Evolutionary conservation across 352 stramenopile genomes (phyloP), one percentile per base, ranked within the genome.

Genomic region (Aphanomyces cochlioides): DNA sequence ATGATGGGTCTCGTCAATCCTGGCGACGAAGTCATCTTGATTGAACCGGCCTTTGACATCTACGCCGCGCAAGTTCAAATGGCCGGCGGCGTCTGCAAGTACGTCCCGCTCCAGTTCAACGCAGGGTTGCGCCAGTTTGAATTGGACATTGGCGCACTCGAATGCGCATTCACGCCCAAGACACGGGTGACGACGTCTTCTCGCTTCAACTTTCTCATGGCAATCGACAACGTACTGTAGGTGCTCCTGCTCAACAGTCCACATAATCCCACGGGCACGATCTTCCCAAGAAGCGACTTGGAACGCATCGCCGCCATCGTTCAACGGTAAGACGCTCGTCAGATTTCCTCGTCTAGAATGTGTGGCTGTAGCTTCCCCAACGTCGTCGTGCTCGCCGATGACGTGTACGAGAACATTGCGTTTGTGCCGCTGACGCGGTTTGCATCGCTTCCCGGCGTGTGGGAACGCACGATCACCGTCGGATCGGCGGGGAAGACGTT

Each of bases 201-300:
- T 34, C 3, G n/a, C 45, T 7, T 19, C 3, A 4, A 12, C 0
- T 28, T 53, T 38, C 37, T 21, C 4, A 45, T 0, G 37, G 12
- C 5, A 59, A 5, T 21, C 10, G 5, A 28, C 8, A 79, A 28
- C 28, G 28, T 28, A 28, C 28, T 28, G 28, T 28, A 75, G 60
- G 74, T 95, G 0, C 87, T 99, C 57, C 80, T 99, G 36, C 81
- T 99, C 34, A 99, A 99, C 85, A 98, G 96, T 67, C 97, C 97
- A 41, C 97, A 99, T 87, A 99, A 99, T 78, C 97, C 97, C 10
- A 99, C 97, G 53, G 97, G 97, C 39, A 99, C 99, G 72, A 91
- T 99, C 50, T 99, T 99, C 76, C 95, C 91, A 28, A 69, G 77
- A 40, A 69, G 78, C 12, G 97, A 99, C 81, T 92, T 99, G 60